Conservation (phyloP, 805 yeast species). For the Candida ponderosae region DNA sequence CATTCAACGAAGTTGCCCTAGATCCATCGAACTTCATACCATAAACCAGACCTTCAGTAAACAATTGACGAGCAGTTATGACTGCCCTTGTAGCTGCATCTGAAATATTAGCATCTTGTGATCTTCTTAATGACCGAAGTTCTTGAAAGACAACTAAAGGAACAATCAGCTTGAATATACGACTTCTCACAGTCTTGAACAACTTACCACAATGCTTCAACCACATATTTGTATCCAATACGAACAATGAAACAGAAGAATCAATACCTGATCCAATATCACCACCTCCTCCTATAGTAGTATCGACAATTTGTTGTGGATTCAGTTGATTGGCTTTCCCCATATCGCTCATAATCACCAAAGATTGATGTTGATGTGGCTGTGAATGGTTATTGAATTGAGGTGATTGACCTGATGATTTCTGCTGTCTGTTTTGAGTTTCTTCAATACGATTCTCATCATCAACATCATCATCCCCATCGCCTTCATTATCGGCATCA, state of each 20-base stretch:
- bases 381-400: too few species aligned
- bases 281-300: conserved; percentile 25
- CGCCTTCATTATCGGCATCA: conserved; percentile 2
- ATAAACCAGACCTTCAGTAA: conserved; percentile 42
- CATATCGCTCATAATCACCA: too few species aligned
- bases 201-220: conserved; percentile 72
- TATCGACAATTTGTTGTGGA: conserved; percentile 12
- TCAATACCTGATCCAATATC: conserved; percentile 53
- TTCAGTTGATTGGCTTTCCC: too few species aligned
- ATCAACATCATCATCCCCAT: conserved; percentile 3
- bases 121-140: conserved; percentile 59
- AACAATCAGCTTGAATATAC: conserved; percentile 50
- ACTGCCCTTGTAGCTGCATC: conserved; percentile 81
- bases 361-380: too few species aligned
- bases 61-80: conserved; percentile 61
- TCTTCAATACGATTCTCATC: conserved; percentile 11
- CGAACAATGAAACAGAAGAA: conserved; percentile 45
- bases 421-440: too few species aligned
- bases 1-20: conserved; percentile 59
- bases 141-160: conserved; percentile 78
- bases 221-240: conserved; percentile 77
- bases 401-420: too few species aligned
- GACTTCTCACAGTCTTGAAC: conserved; percentile 57
- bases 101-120: conserved; percentile 63
- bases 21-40: conserved; percentile 68